Conservation (phyloP, 1,139 yeast species). For the Candida frijolesensis region DNA sequence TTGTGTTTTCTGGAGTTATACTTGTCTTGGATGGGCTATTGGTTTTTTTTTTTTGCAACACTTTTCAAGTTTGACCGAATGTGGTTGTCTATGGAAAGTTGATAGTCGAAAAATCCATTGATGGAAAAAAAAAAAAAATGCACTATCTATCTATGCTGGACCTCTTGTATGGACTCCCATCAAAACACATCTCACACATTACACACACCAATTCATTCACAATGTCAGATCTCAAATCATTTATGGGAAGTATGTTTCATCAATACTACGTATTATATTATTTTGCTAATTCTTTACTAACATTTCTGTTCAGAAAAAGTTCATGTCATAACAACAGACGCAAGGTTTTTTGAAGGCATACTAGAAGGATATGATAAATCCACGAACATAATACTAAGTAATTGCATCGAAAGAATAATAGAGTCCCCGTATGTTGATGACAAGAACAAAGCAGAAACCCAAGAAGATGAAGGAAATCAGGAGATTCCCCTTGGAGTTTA, state of each 20-base stretch:
- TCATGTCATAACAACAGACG: conserved; percentile 81
- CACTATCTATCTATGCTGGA: neutral
- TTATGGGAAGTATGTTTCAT: conserved; percentile 40
- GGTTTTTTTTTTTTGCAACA: neutral
- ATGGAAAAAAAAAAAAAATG: conserved; percentile 2
- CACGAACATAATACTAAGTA: conserved; percentile 68
- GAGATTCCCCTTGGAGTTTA: conserved; percentile 59
- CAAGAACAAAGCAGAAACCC: conserved; percentile 29
- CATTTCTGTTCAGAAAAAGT: conserved; percentile 49
- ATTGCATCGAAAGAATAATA: conserved; percentile 58
- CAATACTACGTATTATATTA: neutral
- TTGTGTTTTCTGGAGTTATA: neutral
- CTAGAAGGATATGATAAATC: conserved; percentile 82
- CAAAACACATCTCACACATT: conserved; percentile 6
- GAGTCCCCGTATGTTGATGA: conserved; percentile 27
- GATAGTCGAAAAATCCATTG: neutral
- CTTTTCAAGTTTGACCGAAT: neutral
- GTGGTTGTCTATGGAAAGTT: neutral
- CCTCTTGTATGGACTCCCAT: neutral
- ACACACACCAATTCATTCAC: conserved; percentile 12
- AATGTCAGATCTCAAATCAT: conserved; percentile 42
- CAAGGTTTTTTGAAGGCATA: conserved; percentile 68
- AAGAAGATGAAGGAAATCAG: conserved; percentile 51
- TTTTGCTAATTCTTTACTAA: conserved; percentile 25
- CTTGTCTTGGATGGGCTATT: neutral